Conservation (phyloP, 306 rosid genomes). For the Hylodesmum podocarpum region DNA sequence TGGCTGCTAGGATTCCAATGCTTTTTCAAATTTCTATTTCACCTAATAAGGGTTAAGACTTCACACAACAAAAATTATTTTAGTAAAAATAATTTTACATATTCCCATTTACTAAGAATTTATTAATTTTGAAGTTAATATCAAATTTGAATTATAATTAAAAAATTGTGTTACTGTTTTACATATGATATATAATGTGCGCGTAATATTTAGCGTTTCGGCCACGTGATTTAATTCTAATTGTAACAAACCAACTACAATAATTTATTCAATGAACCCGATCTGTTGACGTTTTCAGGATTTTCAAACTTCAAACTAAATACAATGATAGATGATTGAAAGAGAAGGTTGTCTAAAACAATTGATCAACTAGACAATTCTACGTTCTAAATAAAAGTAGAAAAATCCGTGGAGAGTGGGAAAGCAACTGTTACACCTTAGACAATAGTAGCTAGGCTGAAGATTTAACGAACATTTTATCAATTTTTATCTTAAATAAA, state of each 20-base stretch:
- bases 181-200: too few species aligned
- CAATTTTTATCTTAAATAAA: too few species aligned
- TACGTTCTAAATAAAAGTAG: not conserved
- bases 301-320: not conserved
- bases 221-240: not conserved
- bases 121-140: too few species aligned
- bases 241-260: not conserved
- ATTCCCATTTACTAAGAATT: too few species aligned
- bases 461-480: too few species aligned
- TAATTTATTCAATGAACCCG: slow-evolving; percentile 18
- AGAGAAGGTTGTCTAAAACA: not conserved
- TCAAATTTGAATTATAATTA: too few species aligned
- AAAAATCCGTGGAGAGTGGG: not conserved
- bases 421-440: not conserved
- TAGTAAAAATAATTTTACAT: too few species aligned
- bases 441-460: too few species aligned
- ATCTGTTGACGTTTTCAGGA: not conserved
- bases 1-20: not conserved
- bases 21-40: not conserved
- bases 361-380: not conserved
- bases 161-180: too few species aligned
- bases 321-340: not conserved
- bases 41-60: too few species aligned
- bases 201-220: too few species aligned
- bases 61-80: too few species aligned